phyloP scores from a whole-genome alignment of 1,284 basidiomycete species.

The Sporisorium scitamineum region DNA sequence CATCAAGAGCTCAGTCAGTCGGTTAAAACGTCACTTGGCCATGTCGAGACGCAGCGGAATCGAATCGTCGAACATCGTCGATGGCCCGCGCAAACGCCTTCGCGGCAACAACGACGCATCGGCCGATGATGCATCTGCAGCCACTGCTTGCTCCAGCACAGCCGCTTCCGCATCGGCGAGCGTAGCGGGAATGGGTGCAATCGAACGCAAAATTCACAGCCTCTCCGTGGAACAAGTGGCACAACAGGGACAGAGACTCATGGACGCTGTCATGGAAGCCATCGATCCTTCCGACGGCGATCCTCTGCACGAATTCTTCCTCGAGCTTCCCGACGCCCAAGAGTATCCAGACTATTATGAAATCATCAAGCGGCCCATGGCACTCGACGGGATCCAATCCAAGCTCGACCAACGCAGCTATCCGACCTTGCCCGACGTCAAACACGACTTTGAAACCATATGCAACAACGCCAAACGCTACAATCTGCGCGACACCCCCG shows the following conservation, averaged over 20 bases:
- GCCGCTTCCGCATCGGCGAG: constrained; percentile 4
- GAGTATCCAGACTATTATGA: constrained; percentile 93
- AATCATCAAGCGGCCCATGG: constrained; percentile 84
- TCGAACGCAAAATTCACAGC: constrained; percentile 44
- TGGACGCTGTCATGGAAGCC: constrained; percentile 47
- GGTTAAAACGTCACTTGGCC: no score
- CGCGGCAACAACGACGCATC: constrained; percentile 31
- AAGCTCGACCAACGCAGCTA: constrained; percentile 79
- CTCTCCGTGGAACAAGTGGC: constrained; percentile 31
- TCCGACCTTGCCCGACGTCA: constrained; percentile 78
- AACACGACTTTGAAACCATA: constrained; percentile 84
- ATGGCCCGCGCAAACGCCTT: constrained; percentile 55
- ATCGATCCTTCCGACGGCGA: constrained; percentile 48
- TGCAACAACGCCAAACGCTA: constrained; percentile 91
- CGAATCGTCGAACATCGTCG: constrained; percentile 49
- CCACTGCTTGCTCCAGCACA: constrained; percentile 5
- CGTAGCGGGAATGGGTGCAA: constrained; percentile 29
- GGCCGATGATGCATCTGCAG: constrained; percentile 16
- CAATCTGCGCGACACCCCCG: constrained; percentile 85
- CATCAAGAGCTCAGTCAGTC: background rate
- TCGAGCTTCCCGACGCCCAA: constrained; percentile 80
- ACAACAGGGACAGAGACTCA: constrained; percentile 36
- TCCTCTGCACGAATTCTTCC: constrained; percentile 78
- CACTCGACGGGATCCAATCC: constrained; percentile 81
- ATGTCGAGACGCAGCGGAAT: constrained; percentile 44